Base-by-base conservation (phyloP, 768 basidiomycete genomes). In the Rossbeevera mucosa region DNA sequence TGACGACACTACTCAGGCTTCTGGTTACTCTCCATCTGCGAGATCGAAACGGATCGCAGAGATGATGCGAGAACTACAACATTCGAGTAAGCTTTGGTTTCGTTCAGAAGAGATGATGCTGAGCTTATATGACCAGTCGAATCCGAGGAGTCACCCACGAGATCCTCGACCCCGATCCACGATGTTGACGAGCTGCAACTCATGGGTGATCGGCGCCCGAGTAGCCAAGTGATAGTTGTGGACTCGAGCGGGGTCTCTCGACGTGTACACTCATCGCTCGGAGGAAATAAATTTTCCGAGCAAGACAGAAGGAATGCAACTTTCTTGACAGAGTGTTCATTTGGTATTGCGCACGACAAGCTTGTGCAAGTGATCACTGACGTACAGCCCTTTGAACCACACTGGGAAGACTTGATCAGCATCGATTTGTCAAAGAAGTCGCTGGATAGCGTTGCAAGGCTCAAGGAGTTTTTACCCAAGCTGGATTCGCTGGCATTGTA, bases 301-400 rank as follows among this genome's bases (percentile, higher is more conserved):
- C 68, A 57, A 62, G 67, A 55, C 63, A 52, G 54, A 59, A 63
- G 52, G 61, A 75, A 86, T 57, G 79, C 76, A 8, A 88, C 86
- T 1, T 95, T 87, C 73, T 75, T 98, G 57, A 98, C 95, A 11
- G 94, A 98, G 65, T 97, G 94, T 65, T 97, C 94, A 38, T 99
- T 99, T 65, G 92, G 82, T 14, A 85, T 97, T 41, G 81, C 93
- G n/a, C 91, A 91, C 61, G 95, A 97, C 65, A 80, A 82, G 42
- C 80, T 99, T 5, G 87, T 98, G 2, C 82, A 90, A 67, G 84
- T 91, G 61, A 91, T 99, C 64, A 97, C 94, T 40, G 94, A 97
- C 62, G 83, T 94, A 12, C 87, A 94, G 64, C 93, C 94, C 18
- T 96, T 90, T 69, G 91, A 94, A 64, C 93, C 94, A 21, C 79